Percentiles rank a stretch among this genome's conserved stretches.
phyloP scores from a whole-genome alignment of 257 asterid species.

The Nicotiana noctiflora region DNA sequence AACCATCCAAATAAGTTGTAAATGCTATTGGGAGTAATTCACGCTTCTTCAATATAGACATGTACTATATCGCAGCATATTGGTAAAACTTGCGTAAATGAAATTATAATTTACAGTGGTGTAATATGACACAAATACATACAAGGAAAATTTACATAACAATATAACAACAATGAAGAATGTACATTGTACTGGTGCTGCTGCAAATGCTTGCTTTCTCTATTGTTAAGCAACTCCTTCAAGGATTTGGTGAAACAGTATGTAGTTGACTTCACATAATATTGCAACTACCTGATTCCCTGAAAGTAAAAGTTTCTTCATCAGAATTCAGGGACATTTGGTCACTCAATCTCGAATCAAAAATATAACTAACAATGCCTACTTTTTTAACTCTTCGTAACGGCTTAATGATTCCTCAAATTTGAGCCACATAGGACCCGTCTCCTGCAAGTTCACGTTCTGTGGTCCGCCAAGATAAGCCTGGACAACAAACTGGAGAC shows the following conservation, averaged over 20 bases:
- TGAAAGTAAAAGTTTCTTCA: conserved; percentile 12
- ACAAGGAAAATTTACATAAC: background rate
- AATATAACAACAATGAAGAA: background rate
- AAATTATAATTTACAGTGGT: background rate
- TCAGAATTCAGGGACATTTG: background rate
- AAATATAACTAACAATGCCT: background rate
- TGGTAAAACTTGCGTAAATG: background rate
- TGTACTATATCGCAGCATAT: background rate
- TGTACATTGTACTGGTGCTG: background rate
- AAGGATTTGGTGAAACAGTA: background rate
- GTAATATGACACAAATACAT: background rate
- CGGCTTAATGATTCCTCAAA: conserved; percentile 59
- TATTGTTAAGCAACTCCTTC: background rate
- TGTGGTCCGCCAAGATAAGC: conserved; percentile 85
- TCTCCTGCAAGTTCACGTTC: conserved; percentile 67
- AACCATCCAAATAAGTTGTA: no score
- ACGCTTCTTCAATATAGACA: background rate
- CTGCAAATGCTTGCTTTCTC: background rate
- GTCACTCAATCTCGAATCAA: background rate
- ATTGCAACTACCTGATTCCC: conserved; percentile 49
- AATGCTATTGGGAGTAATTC: background rate
- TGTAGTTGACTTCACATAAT: conserved; percentile 46
- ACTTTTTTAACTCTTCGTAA: conserved; percentile 49
- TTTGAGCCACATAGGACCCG: conserved; percentile 54
- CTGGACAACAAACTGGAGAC: conserved; percentile 66